Percentiles rank a stretch among this genome's conserved stretches.
These are phyloP conservation scores for Tetragonia tetragonoides DNA, from an alignment of 148 eudicot genomes.

Conservation along the genomic window DNA sequence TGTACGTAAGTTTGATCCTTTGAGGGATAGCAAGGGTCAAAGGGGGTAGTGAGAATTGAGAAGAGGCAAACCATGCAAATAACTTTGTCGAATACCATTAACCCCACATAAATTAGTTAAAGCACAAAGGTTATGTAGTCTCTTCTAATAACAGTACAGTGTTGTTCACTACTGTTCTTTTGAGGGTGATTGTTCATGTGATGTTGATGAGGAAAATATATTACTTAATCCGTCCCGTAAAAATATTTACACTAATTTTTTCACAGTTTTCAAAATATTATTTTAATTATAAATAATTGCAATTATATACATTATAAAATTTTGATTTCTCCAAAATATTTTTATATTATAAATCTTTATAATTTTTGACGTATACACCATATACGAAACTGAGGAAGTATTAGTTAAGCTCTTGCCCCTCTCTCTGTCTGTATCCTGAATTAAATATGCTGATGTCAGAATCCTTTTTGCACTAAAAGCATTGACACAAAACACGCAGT, in stretches of 20 bases:
- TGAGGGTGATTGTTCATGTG: constrained; percentile 26
- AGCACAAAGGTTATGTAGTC: constrained; percentile 10
- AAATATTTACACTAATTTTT: too few relatives aligned
- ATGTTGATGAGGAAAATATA: constrained; percentile 4
- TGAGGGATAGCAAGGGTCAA: constrained; percentile 39
- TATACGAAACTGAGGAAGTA: too few relatives aligned
- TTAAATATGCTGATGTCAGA: not conserved
- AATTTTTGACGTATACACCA: too few relatives aligned
- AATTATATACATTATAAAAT: too few relatives aligned
- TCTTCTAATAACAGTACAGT: not conserved
- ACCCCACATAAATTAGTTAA: constrained; percentile 17
- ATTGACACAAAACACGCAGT: constrained; percentile 30
- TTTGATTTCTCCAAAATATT: too few relatives aligned
- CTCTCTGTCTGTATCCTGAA: not conserved
- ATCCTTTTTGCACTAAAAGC: constrained; percentile 28
- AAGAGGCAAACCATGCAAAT: constrained; percentile 29
- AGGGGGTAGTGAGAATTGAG: constrained; percentile 6
- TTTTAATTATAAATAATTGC: too few relatives aligned
- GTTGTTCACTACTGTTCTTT: not conserved
- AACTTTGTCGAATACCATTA: not conserved
- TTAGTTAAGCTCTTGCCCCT: too few relatives aligned
- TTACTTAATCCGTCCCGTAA: too few relatives aligned
- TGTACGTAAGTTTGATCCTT: constrained; percentile 40
- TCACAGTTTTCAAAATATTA: too few relatives aligned
- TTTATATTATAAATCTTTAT: too few relatives aligned